A percentile compares a stretch with the other conserved stretches of the same genome.
Conservation (phyloP, 805 yeast species). For the Kazachstania taianensis region DNA sequence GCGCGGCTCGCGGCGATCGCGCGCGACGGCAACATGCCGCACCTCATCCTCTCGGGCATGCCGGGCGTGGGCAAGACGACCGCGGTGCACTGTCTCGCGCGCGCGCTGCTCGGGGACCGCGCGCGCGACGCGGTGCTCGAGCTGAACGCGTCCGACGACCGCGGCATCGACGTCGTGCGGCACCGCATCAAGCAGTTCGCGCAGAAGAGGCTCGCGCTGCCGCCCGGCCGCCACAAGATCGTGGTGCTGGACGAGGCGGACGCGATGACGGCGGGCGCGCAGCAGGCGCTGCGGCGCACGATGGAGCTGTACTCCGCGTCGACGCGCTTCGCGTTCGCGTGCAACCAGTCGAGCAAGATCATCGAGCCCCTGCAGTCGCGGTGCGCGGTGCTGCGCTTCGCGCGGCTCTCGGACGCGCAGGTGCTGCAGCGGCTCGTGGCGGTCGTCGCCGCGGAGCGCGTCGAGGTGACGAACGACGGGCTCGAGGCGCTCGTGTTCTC, state of each 20-base stretch:
- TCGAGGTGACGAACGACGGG: slow-evolving; percentile 80
- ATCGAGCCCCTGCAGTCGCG: slow-evolving; percentile 95
- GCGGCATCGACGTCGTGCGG: slow-evolving; percentile 95
- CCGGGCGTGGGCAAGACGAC: slow-evolving; percentile 99
- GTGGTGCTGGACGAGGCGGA: slow-evolving; percentile 93
- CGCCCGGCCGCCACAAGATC: slow-evolving; percentile 85
- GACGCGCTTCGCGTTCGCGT: slow-evolving; percentile 96
- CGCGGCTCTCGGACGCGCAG: slow-evolving; percentile 74
- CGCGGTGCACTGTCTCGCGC: slow-evolving; percentile 80
- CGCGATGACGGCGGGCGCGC: slow-evolving; percentile 95
- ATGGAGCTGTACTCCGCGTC: slow-evolving; percentile 95
- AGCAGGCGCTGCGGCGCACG: slow-evolving; percentile 85
- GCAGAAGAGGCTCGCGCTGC: slow-evolving; percentile 79
- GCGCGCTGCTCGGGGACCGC: slow-evolving; percentile 64
- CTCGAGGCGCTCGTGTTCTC: slow-evolving; percentile 86
- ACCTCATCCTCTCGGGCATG: slow-evolving; percentile 85
- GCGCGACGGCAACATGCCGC: slow-evolving; percentile 92
- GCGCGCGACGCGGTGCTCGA: slow-evolving; percentile 64
- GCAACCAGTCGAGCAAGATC: slow-evolving; percentile 88
- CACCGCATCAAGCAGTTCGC: slow-evolving; percentile 93
- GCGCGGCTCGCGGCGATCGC: slow-evolving; percentile 78
- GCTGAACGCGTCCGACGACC: slow-evolving; percentile 90
- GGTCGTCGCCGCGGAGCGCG: slow-evolving; percentile 57
- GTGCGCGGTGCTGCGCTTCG: slow-evolving; percentile 86
- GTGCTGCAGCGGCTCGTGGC: slow-evolving; percentile 67